Conservation (phyloP, 345 rosid genomes). For the Pseudoturritis turrita region DNA sequence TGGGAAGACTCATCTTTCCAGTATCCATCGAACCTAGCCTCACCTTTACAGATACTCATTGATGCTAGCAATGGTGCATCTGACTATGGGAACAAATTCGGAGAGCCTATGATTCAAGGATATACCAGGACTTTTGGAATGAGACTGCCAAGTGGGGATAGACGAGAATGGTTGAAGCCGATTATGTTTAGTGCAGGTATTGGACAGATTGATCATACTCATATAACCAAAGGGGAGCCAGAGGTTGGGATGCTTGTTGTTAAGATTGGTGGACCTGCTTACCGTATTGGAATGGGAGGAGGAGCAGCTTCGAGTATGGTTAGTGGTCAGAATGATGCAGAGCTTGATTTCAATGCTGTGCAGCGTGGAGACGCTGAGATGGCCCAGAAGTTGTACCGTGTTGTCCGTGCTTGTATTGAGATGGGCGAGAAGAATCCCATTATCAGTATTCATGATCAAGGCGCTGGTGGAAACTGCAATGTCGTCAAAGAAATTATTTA, state of each 20-base stretch:
- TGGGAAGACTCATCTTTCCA: constrained; percentile 81
- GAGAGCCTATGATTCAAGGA: constrained; percentile 95
- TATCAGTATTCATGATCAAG: constrained; percentile 94
- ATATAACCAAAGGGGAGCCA: constrained; percentile 79
- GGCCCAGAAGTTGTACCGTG: constrained; percentile 92
- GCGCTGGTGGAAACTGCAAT: constrained; percentile 97
- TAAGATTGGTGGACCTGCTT: constrained; percentile 97
- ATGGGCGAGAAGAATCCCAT: constrained; percentile 92
- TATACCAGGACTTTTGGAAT: constrained; percentile 85
- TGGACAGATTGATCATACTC: constrained; percentile 88
- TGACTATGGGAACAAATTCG: constrained; percentile 92
- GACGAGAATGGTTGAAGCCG: constrained; percentile 96
- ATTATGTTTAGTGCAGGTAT: constrained; percentile 96
- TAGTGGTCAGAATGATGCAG: constrained; percentile 95
- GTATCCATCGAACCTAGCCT: constrained; percentile 78
- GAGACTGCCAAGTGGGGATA: constrained; percentile 92
- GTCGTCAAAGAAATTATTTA: constrained; percentile 95
- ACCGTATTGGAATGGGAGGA: constrained; percentile 97
- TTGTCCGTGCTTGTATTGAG: constrained; percentile 85
- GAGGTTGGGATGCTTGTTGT: constrained; percentile 92
- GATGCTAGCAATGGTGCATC: constrained; percentile 97
- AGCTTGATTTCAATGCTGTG: constrained; percentile 97
- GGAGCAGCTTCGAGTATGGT: constrained; percentile 99
- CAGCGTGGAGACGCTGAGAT: constrained; percentile 98
- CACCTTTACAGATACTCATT: constrained; percentile 84